Percentiles rank a stretch among this genome's conserved stretches.
Conservation (phyloP, 2,329 filamentous ascomycete species). For the Claviceps fusiformis region DNA sequence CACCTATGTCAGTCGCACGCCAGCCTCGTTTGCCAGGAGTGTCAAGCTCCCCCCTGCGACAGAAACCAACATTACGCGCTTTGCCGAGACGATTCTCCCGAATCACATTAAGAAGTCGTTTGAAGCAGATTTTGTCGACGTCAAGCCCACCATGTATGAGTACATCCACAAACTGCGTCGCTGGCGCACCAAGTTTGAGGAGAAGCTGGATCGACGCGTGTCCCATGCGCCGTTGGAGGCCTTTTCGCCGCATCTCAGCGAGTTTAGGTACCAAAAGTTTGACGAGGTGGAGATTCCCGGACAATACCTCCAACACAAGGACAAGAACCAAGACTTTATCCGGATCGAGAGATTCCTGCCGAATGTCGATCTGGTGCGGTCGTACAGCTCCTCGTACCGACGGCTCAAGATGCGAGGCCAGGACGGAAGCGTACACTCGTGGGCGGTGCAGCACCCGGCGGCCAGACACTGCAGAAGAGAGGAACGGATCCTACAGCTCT, state of each 20-base stretch:
- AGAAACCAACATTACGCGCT: slow-evolving; percentile 91
- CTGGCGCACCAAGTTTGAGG: slow-evolving; percentile 96
- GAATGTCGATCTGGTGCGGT: slow-evolving; percentile 83
- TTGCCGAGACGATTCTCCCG: slow-evolving; percentile 90
- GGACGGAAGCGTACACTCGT: slow-evolving; percentile 92
- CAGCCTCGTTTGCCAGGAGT: slow-evolving; percentile 74
- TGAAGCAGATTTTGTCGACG: slow-evolving; percentile 88
- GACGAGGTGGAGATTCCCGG: slow-evolving; percentile 97
- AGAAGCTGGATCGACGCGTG: slow-evolving; percentile 80
- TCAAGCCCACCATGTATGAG: slow-evolving; percentile 94
- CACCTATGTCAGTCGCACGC: slow-evolving; percentile 81
- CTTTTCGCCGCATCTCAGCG: slow-evolving; percentile 82
- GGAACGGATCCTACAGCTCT: slow-evolving; percentile 88
- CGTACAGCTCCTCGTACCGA: slow-evolving; percentile 80
- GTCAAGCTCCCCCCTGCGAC: slow-evolving; percentile 82
- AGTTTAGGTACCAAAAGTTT: slow-evolving; percentile 95
- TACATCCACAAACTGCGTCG: slow-evolving; percentile 94
- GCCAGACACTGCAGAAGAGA: slow-evolving; percentile 85
- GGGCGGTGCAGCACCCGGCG: slow-evolving; percentile 91
- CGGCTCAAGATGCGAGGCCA: slow-evolving; percentile 92
- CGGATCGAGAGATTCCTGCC: slow-evolving; percentile 94
- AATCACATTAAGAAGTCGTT: slow-evolving; percentile 92
- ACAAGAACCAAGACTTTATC: slow-evolving; percentile 98
- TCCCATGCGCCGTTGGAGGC: slow-evolving; percentile 63
- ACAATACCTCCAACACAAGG: slow-evolving; percentile 92